Evolutionary conservation across 108 stramenopile genomes (phyloP).

Genomic region (Cyclotella kingstonii): DNA sequence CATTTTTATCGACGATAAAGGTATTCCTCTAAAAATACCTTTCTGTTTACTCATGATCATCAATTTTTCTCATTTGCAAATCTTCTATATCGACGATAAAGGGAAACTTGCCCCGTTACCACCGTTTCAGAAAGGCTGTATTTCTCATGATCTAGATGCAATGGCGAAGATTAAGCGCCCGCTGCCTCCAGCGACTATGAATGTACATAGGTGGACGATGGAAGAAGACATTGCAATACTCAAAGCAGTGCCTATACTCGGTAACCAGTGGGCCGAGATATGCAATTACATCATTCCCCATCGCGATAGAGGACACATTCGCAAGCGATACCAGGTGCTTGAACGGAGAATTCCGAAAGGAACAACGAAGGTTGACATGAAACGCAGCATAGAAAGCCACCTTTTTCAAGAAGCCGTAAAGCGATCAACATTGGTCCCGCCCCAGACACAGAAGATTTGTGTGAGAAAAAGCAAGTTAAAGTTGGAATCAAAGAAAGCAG

Average conservation of each 20-base stretch:
- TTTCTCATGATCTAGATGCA: constrained; percentile 50
- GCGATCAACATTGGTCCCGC: background rate
- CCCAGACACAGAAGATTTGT: background rate
- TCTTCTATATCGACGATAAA: constrained; percentile 65
- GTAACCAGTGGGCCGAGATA: constrained; percentile 83
- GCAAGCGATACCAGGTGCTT: constrained; percentile 85
- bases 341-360: constrained; percentile 70
- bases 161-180: constrained; percentile 50
- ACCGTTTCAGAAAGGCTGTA: constrained; percentile 31
- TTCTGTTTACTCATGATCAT: too few relatives aligned
- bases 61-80: constrained; percentile 78
- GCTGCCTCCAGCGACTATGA: constrained; percentile 71
- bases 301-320: constrained; percentile 78
- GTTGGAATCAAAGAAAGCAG: too few relatives aligned
- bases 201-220: constrained; percentile 85
- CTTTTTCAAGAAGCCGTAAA: background rate
- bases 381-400: constrained; percentile 3
- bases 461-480: too few relatives aligned
- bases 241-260: constrained; percentile 77
- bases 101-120: constrained; percentile 72
- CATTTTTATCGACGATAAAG: constrained; percentile 62
- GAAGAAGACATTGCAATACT: constrained; percentile 82
- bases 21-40: too few relatives aligned
- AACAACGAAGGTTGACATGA: constrained; percentile 31
- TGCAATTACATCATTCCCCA: constrained; percentile 73